Conservation (phyloP, 75 land plant species). For the Selaginella moellendorffii region DNA sequence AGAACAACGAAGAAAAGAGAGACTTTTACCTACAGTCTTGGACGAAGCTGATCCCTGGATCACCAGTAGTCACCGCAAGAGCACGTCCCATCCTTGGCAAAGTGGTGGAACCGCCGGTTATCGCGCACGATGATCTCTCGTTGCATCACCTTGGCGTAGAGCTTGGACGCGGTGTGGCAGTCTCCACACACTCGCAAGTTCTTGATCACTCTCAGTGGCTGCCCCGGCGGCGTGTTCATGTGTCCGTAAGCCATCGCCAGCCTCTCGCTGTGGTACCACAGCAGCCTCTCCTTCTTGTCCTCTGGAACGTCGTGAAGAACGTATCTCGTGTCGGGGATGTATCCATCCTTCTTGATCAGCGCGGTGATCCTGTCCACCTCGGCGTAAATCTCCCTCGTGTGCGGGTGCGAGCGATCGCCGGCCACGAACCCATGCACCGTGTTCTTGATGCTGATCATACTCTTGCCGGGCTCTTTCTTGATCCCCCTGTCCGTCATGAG, state of each 20-base stretch:
- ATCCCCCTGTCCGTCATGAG: conserved; percentile 1
- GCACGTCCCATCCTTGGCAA: not conserved
- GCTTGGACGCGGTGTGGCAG: not conserved
- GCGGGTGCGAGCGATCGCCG: not conserved
- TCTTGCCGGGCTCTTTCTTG: not conserved
- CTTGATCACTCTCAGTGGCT: conserved; percentile 1
- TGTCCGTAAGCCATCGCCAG: conserved; percentile 2
- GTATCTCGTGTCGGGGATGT: not conserved
- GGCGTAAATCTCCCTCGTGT: not conserved
- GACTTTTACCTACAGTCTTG: too few species aligned
- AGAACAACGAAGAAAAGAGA: too few species aligned
- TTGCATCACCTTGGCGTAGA: not conserved
- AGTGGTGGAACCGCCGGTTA: conserved; percentile 3
- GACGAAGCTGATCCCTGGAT: too few species aligned
- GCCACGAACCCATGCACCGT: not conserved
- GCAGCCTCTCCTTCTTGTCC: conserved; percentile 7
- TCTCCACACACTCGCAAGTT: not conserved
- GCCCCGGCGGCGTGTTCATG: not conserved
- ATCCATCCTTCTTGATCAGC: not conserved
- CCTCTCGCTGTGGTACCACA: conserved; percentile 8
- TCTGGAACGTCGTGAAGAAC: conserved; percentile 8
- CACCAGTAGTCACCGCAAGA: conserved; percentile 12
- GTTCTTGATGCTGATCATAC: not conserved
- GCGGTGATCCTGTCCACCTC: not conserved
- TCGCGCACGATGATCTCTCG: conserved; percentile 4